phyloP scores from a whole-genome alignment of 768 basidiomycete species.

The Boletellus ananiceps region DNA sequence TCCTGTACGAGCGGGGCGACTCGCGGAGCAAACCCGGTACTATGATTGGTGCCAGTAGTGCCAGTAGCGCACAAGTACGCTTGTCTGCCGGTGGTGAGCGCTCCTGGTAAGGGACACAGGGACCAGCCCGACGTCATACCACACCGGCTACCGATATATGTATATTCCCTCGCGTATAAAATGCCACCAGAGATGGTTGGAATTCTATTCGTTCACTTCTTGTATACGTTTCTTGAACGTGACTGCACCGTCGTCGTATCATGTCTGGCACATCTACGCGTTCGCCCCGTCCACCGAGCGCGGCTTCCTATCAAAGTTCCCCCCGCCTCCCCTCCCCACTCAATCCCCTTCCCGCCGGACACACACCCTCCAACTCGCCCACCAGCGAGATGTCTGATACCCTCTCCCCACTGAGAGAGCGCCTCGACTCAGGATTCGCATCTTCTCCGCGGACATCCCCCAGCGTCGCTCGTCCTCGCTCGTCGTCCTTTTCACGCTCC shows the following conservation, averaged over 20 bases:
- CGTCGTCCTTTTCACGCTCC: constrained; percentile 15
- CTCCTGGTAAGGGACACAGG: background rate
- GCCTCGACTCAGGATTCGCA: constrained; percentile 1
- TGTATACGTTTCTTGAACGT: background rate
- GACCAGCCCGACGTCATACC: constrained; percentile 13
- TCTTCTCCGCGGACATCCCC: constrained; percentile 3
- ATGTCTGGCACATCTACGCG: constrained; percentile 7
- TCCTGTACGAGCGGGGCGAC: background rate
- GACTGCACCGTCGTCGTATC: background rate
- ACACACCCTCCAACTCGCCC: constrained; percentile 8
- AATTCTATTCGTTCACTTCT: background rate
- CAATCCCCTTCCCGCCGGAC: constrained; percentile 6
- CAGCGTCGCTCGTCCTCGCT: background rate
- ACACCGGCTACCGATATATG: background rate
- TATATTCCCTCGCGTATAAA: constrained; percentile 14
- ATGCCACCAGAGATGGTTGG: constrained; percentile 2
- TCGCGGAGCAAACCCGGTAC: background rate
- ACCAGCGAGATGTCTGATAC: constrained; percentile 11
- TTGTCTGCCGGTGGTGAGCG: background rate
- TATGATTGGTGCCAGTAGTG: background rate
- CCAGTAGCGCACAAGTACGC: background rate
- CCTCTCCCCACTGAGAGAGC: constrained; percentile 18
- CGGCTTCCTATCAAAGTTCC: constrained; percentile 7
- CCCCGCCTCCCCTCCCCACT: constrained; percentile 25
- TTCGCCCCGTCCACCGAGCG: constrained; percentile 11